These are phyloP conservation scores for Russula vinacea DNA, from an alignment of 768 basidiomycete species.

Conservation along the genomic window DNA sequence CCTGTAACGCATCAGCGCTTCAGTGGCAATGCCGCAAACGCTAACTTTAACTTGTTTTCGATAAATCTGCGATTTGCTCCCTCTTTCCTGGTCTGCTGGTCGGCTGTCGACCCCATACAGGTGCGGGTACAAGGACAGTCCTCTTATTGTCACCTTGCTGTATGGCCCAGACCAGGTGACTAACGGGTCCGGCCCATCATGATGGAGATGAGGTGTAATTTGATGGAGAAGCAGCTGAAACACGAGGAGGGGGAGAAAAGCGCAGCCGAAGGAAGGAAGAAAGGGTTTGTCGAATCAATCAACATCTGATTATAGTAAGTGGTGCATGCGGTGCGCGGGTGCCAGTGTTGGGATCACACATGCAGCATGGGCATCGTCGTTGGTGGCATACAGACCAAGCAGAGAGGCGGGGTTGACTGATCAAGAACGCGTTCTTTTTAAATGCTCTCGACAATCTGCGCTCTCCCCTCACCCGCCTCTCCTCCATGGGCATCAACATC, in stretches of 20 bases:
- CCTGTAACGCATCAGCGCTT: no score
- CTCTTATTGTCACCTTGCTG: neutral
- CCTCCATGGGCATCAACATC: conserved; percentile 26
- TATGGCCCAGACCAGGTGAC: neutral
- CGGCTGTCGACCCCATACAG: no score
- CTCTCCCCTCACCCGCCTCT: neutral
- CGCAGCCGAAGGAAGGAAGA: no score
- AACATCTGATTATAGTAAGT: neutral
- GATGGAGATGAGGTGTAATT: no score
- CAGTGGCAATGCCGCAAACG: no score
- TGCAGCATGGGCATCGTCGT: neutral
- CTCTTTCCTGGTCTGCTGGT: no score
- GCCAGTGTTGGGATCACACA: neutral
- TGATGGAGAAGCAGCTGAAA: neutral
- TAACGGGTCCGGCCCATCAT: no score
- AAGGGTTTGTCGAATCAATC: neutral
- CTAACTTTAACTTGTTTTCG: neutral
- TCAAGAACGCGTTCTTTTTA: neutral
- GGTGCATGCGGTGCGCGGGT: neutral
- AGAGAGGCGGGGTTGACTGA: neutral
- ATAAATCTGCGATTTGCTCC: neutral
- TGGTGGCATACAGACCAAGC: neutral
- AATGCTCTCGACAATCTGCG: neutral
- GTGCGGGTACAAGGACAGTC: no score
- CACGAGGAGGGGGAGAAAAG: neutral